A percentile compares a stretch with the other conserved stretches of the same genome.
Evolutionary conservation across 345 rosid species (phyloP).

Genomic region (Arabidopsis suecica): DNA sequence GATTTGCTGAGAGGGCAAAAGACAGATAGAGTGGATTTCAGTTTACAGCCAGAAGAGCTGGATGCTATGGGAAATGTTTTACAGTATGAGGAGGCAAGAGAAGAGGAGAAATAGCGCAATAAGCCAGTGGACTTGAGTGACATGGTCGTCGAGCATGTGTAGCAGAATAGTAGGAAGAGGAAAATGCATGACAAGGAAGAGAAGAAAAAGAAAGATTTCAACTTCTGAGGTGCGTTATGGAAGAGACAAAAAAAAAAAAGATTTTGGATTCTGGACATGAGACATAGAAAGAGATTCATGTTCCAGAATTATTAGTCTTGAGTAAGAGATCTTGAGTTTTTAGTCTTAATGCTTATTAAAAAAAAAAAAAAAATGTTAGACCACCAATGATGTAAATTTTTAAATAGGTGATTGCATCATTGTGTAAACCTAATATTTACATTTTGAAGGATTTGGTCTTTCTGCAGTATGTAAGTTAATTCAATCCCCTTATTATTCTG

Average conservation of each 20-base stretch:
- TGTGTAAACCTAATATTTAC: too few relatives aligned
- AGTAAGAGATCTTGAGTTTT: not conserved
- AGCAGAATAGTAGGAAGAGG: slow-evolving; percentile 92
- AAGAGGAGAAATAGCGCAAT: slow-evolving; percentile 90
- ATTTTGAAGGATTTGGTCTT: too few relatives aligned
- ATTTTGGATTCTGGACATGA: not conserved
- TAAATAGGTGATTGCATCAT: too few relatives aligned
- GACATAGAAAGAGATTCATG: slow-evolving; percentile 16
- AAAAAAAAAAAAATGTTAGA: too few relatives aligned
- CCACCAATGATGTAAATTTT: too few relatives aligned
- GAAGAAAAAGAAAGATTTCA: slow-evolving; percentile 92
- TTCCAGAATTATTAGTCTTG: not conserved
- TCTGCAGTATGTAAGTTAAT: too few relatives aligned
- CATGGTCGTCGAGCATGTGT: slow-evolving; percentile 83
- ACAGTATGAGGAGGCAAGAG: slow-evolving; percentile 98
- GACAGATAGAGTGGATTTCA: slow-evolving; percentile 86
- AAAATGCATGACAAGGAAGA: slow-evolving; percentile 89
- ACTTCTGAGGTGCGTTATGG: slow-evolving; percentile 14
- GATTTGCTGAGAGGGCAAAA: slow-evolving; percentile 96
- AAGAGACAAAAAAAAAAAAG: not conserved
- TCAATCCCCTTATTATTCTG: too few relatives aligned
- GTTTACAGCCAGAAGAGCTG: slow-evolving; percentile 91
- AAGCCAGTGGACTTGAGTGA: slow-evolving; percentile 97
- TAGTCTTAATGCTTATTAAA: not conserved
- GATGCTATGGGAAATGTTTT: slow-evolving; percentile 87